These are phyloP conservation scores for Geotrichum phurueaensis DNA, from an alignment of 1,139 yeast genomes.

Conservation along the genomic window DNA sequence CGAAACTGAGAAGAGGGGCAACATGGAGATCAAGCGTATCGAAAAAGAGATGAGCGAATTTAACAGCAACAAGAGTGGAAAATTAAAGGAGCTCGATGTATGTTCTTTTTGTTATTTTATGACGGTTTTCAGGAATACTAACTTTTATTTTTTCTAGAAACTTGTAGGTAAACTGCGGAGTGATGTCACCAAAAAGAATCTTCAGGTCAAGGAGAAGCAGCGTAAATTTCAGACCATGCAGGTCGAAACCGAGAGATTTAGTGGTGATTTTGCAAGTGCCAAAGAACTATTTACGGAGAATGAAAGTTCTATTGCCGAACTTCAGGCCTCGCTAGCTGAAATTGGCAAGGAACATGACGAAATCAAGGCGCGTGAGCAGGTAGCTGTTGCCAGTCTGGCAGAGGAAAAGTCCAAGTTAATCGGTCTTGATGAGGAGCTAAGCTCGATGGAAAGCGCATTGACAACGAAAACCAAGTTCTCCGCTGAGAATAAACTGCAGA, in stretches of 20 bases:
- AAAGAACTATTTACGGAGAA: constrained; percentile 41
- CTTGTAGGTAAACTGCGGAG: constrained; percentile 17
- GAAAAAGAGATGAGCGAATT: constrained; percentile 82
- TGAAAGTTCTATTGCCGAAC: constrained; percentile 39
- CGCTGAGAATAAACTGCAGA: constrained; percentile 48
- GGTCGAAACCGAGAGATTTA: constrained; percentile 65
- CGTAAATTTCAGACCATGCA: constrained; percentile 59
- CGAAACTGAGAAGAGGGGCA: constrained; percentile 28
- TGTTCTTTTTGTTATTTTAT: constrained; percentile 40
- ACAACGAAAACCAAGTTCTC: constrained; percentile 48
- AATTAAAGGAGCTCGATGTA: constrained; percentile 59
- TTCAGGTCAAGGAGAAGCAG: constrained; percentile 43
- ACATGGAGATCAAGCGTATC: constrained; percentile 48
- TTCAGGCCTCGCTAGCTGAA: constrained; percentile 35
- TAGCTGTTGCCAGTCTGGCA: constrained; percentile 45
- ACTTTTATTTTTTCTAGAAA: constrained; percentile 13
- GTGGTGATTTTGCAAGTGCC: constrained; percentile 47
- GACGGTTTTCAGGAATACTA: neutral
- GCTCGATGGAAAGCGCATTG: constrained; percentile 52
- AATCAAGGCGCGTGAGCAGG: constrained; percentile 34
- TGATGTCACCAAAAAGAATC: constrained; percentile 37
- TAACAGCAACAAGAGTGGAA: constrained; percentile 70
- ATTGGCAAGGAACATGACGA: constrained; percentile 34
- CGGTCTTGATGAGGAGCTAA: constrained; percentile 74
- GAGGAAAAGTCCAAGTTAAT: constrained; percentile 57